Evolutionary conservation across 1,284 basidiomycete genomes (phyloP).

Genomic region (Entoloma clypeatum): DNA sequence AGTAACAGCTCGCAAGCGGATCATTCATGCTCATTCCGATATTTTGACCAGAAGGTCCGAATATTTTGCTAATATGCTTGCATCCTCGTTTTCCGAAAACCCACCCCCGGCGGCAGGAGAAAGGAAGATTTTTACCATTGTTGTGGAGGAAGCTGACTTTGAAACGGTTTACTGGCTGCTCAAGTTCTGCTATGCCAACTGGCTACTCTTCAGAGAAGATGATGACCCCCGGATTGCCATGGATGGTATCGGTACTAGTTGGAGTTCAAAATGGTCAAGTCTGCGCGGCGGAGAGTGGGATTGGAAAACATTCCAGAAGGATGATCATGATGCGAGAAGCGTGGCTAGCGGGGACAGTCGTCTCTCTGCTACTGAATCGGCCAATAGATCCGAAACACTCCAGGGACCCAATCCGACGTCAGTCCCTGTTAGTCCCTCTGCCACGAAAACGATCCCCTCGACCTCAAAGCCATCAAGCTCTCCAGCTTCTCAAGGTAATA

Average conservation of each 20-base stretch:
- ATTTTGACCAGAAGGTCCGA: slow-evolving; percentile 71
- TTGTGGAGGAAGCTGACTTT: slow-evolving; percentile 81
- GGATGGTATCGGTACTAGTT: slow-evolving; percentile 57
- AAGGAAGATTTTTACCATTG: slow-evolving; percentile 58
- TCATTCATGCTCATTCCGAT: slow-evolving; percentile 80
- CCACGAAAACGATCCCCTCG: slow-evolving; percentile 14
- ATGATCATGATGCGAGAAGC: slow-evolving; percentile 21
- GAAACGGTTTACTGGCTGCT: slow-evolving; percentile 81
- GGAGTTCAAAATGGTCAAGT: slow-evolving; percentile 57
- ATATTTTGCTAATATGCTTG: slow-evolving; percentile 79
- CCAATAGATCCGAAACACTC: slow-evolving; percentile 27
- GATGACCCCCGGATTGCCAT: slow-evolving; percentile 63
- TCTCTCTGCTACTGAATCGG: slow-evolving; percentile 28
- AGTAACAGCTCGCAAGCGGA: slow-evolving; percentile 56
- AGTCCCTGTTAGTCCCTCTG: slow-evolving; percentile 14
- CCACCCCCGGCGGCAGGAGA: slow-evolving; percentile 39
- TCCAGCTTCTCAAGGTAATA: slow-evolving; percentile 16
- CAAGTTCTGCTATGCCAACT: slow-evolving; percentile 79
- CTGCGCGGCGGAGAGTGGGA: slow-evolving; percentile 60
- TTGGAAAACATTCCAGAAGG: slow-evolving; percentile 59
- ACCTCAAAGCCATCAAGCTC: slow-evolving; percentile 19
- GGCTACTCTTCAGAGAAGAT: slow-evolving; percentile 60
- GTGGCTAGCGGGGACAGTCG: slow-evolving; percentile 47
- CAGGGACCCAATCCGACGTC: slow-evolving; percentile 19
- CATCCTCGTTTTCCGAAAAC: slow-evolving; percentile 67